Conservation (phyloP, 164 flowering plant genomes). For the Pachysandra terminalis region DNA sequence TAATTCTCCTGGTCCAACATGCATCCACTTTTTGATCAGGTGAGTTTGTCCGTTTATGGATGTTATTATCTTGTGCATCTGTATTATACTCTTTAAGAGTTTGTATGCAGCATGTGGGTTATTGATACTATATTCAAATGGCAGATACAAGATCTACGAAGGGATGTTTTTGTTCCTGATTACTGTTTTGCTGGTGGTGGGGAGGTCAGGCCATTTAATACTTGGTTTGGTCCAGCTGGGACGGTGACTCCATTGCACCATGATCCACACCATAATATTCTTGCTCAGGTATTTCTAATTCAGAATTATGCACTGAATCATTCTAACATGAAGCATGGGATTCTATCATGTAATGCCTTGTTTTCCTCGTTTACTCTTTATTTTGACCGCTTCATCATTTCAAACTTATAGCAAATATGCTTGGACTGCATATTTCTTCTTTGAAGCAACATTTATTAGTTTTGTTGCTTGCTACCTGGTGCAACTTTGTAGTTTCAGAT, state of each 20-base stretch:
- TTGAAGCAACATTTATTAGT: neutral
- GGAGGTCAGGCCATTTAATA: constrained; percentile 81
- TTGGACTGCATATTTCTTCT: neutral
- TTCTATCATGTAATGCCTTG: neutral
- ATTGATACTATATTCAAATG: constrained; percentile 7
- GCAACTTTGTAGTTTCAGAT: neutral
- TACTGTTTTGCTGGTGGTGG: constrained; percentile 92
- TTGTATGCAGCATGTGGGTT: neutral
- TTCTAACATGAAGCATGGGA: neutral
- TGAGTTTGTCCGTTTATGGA: constrained; percentile 7
- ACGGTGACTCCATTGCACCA: constrained; percentile 98
- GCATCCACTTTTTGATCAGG: constrained; percentile 98
- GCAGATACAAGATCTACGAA: constrained; percentile 75
- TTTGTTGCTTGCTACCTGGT: neutral
- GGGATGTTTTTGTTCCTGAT: constrained; percentile 85
- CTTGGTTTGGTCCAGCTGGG: constrained; percentile 99
- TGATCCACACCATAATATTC: constrained; percentile 97
- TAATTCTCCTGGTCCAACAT: constrained; percentile 45
- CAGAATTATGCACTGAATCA: neutral
- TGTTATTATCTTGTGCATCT: neutral
- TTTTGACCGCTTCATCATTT: neutral
- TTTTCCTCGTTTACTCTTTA: neutral
- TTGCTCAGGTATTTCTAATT: constrained; percentile 73
- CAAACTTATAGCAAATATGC: neutral
- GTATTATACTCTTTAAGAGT: neutral